phyloP scores from a whole-genome alignment of 2,329 filamentous ascomycete genomes.

The Hymenoscyphus fraxineus region DNA sequence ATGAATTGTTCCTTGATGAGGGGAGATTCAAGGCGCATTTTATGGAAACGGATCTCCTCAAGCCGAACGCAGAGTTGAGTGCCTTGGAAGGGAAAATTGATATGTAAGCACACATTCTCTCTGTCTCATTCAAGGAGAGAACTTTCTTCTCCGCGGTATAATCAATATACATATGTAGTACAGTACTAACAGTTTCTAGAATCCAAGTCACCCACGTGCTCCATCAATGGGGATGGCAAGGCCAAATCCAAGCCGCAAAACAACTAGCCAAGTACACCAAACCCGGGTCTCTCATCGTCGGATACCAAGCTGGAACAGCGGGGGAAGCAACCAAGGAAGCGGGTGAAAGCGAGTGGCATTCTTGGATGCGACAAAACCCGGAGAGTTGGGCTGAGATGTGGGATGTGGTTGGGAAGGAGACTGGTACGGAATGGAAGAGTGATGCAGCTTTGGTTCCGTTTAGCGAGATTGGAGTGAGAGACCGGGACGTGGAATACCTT shows the following conservation, averaged over 20 bases:
- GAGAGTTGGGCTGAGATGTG: conserved; percentile 7
- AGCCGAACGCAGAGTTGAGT: conserved; percentile 12
- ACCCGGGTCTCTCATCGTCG: neutral
- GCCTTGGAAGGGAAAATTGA: neutral
- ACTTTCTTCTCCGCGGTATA: neutral
- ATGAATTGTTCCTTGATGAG: conserved; percentile 36
- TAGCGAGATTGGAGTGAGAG: neutral
- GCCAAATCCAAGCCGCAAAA: neutral
- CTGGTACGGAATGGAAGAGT: conserved; percentile 2
- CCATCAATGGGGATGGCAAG: neutral
- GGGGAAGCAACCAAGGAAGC: neutral
- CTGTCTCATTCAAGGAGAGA: neutral
- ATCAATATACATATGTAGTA: no score
- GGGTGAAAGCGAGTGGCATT: neutral
- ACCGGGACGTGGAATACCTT: neutral
- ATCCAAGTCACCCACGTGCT: neutral
- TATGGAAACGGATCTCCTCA: conserved; percentile 30
- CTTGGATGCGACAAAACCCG: conserved; percentile 1
- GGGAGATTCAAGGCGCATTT: conserved; percentile 31
- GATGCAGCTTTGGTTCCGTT: neutral
- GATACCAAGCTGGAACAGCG: neutral
- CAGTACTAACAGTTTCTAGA: neutral
- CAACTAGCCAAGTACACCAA: neutral
- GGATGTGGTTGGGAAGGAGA: conserved; percentile 1
- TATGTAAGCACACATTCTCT: neutral